phyloP scores from a whole-genome alignment of 2,329 filamentous ascomycete species.

The Aciculosporium take region DNA sequence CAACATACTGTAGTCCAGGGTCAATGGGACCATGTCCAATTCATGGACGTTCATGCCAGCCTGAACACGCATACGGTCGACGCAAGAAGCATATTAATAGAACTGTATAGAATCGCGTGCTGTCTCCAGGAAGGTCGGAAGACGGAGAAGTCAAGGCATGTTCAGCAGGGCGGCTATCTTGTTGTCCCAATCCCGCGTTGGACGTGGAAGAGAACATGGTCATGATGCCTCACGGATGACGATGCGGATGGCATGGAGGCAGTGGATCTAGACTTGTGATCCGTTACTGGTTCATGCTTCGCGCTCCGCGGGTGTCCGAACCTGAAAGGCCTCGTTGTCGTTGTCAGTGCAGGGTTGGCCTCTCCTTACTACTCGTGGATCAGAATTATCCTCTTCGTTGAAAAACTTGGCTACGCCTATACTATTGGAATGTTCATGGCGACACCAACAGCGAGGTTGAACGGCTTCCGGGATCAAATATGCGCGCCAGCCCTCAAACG shows the following conservation, averaged over 20 bases:
- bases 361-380: conserved; percentile 45
- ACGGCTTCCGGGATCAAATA: conserved; percentile 37
- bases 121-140: conserved; percentile 11
- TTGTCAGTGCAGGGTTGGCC: conserved; percentile 30
- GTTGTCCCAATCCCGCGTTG: conserved; percentile 22
- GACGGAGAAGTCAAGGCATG: conserved; percentile 12
- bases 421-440: conserved; percentile 27
- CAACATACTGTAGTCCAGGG: too few relatives aligned
- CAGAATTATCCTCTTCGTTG: conserved; percentile 15
- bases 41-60: too few relatives aligned
- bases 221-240: conserved; percentile 20
- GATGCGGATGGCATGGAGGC: conserved; percentile 13
- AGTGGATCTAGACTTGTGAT: conserved; percentile 26
- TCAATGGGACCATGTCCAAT: too few relatives aligned
- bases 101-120: conserved; percentile 13
- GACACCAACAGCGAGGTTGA: too few relatives aligned
- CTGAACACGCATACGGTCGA: too few relatives aligned
- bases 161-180: conserved; percentile 33
- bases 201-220: conserved; percentile 18
- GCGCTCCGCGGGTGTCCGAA: conserved; percentile 26
- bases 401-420: conserved; percentile 11
- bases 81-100: conserved; percentile 12
- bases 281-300: background rate
- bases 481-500: conserved; percentile 31
- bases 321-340: conserved; percentile 26